Percentiles rank a stretch among this genome's conserved stretches.
phyloP scores from a whole-genome alignment of 495 filamentous ascomycete genomes.

The Emericellopsis terricola region DNA sequence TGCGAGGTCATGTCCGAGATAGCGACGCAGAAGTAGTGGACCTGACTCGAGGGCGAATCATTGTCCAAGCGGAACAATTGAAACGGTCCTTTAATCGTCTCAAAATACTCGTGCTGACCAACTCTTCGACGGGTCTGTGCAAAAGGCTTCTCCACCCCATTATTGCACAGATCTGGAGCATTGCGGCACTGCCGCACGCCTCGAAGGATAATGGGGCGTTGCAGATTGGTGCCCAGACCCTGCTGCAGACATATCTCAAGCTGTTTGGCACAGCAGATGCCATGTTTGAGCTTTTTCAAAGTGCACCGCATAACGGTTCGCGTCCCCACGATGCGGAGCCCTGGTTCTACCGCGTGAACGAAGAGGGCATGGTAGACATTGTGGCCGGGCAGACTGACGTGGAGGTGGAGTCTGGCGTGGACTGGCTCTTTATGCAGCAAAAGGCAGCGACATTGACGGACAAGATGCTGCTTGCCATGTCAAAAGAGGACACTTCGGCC shows the following conservation, averaged over 20 bases:
- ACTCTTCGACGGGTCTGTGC: constrained; percentile 56
- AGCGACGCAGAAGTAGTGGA: constrained; percentile 18
- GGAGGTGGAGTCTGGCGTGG: not conserved
- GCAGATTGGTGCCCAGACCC: constrained; percentile 17
- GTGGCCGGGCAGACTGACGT: constrained; percentile 5
- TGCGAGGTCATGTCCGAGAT: constrained; percentile 5
- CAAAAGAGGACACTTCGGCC: constrained; percentile 38
- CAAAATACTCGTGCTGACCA: constrained; percentile 37
- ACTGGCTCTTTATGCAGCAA: constrained; percentile 22
- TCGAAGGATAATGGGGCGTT: constrained; percentile 11
- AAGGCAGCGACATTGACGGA: constrained; percentile 33
- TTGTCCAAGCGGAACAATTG: constrained; percentile 26
- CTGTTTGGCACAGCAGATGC: constrained; percentile 24
- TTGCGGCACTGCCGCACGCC: constrained; percentile 33
- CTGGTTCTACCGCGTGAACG: constrained; percentile 18
- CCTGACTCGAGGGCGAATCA: constrained; percentile 15
- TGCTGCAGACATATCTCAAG: constrained; percentile 26
- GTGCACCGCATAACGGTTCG: constrained; percentile 22
- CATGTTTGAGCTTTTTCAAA: constrained; percentile 19
- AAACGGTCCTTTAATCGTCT: constrained; percentile 36
- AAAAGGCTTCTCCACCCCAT: constrained; percentile 49
- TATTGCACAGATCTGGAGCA: constrained; percentile 49
- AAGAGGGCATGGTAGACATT: constrained; percentile 12
- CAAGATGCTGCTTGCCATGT: constrained; percentile 31
- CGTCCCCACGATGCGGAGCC: constrained; percentile 8